A percentile compares a stretch with the other conserved stretches of the same genome.
phyloP scores from a whole-genome alignment of 345 rosid genomes.

The Syzygium aqueum region DNA sequence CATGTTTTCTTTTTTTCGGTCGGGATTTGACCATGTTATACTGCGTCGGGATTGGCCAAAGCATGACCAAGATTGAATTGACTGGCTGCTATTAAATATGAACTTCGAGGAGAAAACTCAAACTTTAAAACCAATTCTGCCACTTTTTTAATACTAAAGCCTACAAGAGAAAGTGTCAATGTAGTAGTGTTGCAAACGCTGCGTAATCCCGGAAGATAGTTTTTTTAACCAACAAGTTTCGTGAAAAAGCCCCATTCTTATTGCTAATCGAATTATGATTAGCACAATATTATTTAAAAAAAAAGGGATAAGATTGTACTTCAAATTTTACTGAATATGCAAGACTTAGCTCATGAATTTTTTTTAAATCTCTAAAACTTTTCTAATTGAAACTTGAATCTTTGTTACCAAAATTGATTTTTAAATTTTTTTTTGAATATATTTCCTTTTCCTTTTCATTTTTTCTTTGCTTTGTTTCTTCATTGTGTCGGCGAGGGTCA shows the following conservation, averaged over 20 bases:
- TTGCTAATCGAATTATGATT: no score
- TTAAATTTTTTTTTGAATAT: no score
- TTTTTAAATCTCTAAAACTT: no score
- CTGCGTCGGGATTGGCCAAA: background rate
- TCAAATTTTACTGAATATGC: no score
- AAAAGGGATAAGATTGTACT: no score
- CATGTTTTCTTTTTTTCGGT: background rate
- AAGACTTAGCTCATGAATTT: no score
- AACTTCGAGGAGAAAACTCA: background rate
- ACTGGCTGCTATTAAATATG: background rate
- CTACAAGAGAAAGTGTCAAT: background rate
- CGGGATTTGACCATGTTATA: background rate
- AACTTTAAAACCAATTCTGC: background rate
- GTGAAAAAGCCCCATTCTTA: background rate
- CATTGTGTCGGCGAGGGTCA: no score
- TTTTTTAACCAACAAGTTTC: background rate
- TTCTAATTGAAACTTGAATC: no score
- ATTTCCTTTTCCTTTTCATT: no score
- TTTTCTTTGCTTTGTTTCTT: no score
- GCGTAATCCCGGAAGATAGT: background rate
- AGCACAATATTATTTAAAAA: no score
- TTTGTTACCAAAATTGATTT: no score
- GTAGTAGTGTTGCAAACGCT: background rate
- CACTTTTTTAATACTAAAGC: background rate
- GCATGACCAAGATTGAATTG: background rate